These are phyloP conservation scores for Prunus davidiana DNA, from an alignment of 306 rosid species.

Conservation along the genomic window DNA sequence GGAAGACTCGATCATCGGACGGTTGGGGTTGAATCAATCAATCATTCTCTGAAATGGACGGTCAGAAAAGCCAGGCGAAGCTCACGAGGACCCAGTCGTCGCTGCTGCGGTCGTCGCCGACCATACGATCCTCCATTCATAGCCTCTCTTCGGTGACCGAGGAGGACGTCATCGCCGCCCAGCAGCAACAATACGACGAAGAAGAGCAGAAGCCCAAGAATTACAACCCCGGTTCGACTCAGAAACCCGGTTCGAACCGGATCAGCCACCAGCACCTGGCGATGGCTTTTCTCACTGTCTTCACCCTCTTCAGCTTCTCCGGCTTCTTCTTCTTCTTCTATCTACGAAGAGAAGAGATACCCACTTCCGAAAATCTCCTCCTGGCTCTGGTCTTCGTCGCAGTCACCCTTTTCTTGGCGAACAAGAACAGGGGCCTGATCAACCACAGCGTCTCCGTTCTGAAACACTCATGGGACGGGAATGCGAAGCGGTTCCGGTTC, in stretches of 20 bases:
- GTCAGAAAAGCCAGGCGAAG: conserved; percentile 66
- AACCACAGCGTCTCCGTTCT: conserved; percentile 38
- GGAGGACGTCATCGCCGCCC: conserved; percentile 35
- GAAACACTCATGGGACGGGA: conserved; percentile 63
- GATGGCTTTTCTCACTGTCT: conserved; percentile 30
- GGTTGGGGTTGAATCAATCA: conserved; percentile 24
- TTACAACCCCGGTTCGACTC: conserved; percentile 39
- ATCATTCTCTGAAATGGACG: conserved; percentile 45
- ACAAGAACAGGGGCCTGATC: conserved; percentile 61
- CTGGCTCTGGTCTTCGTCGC: conserved; percentile 76
- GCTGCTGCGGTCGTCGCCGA: conserved; percentile 79
- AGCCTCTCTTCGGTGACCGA: conserved; percentile 71
- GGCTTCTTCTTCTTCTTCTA: conserved; percentile 49
- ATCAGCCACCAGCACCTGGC: conserved; percentile 32
- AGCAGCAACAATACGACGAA: conserved; percentile 27
- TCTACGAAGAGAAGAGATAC: conserved; percentile 45
- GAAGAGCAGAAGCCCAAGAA: conserved; percentile 37
- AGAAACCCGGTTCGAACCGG: conserved; percentile 43
- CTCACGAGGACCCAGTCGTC: conserved; percentile 88
- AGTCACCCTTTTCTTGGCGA: conserved; percentile 63
- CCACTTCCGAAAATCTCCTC: conserved; percentile 74
- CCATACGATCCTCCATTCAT: conserved; percentile 91
- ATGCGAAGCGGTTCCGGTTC: conserved; percentile 43
- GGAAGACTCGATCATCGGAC: conserved; percentile 33
- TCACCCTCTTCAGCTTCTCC: conserved; percentile 38